These are phyloP conservation scores for Tetrapisispora fleetii DNA, from an alignment of 805 yeast species.

Conservation along the genomic window DNA sequence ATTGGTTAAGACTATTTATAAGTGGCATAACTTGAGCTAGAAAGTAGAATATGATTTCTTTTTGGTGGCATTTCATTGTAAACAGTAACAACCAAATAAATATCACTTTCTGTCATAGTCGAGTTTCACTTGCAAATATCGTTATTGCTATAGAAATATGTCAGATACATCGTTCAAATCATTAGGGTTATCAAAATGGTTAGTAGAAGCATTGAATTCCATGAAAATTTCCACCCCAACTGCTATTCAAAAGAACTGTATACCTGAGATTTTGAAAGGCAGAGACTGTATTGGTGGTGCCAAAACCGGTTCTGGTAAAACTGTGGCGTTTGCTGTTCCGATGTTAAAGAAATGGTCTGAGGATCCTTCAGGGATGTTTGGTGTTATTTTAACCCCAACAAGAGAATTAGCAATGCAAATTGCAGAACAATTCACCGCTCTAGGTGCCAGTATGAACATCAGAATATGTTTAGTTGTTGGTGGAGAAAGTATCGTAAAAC, in stretches of 20 bases:
- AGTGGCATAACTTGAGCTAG: not conserved
- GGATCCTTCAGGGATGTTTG: conserved; percentile 90
- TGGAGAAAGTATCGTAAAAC: conserved; percentile 88
- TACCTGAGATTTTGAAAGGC: conserved; percentile 71
- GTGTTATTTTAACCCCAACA: conserved; percentile 81
- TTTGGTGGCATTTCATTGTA: too few relatives aligned
- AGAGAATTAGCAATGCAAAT: conserved; percentile 93
- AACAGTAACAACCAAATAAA: too few relatives aligned
- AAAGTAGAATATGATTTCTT: too few relatives aligned
- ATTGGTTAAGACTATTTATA: too few relatives aligned
- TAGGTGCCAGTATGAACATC: conserved; percentile 84
- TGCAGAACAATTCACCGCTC: conserved; percentile 90
- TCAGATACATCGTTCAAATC: conserved; percentile 2
- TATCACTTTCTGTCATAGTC: too few relatives aligned
- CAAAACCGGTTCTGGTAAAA: conserved; percentile 95
- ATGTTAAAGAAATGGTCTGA: conserved; percentile 90
- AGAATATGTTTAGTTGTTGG: conserved; percentile 82
- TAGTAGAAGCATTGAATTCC: conserved; percentile 64
- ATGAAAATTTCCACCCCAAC: conserved; percentile 84
- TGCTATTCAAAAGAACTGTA: conserved; percentile 76
- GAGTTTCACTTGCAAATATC: too few relatives aligned
- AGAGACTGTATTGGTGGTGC: conserved; percentile 97
- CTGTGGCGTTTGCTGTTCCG: conserved; percentile 96
- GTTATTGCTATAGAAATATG: not conserved
- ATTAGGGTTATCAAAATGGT: conserved; percentile 80